Evolutionary conservation across 2,329 filamentous ascomycete species (phyloP), one percentile per base, ranked within the genome.

Genomic region (Colletotrichum chrysophilum): DNA sequence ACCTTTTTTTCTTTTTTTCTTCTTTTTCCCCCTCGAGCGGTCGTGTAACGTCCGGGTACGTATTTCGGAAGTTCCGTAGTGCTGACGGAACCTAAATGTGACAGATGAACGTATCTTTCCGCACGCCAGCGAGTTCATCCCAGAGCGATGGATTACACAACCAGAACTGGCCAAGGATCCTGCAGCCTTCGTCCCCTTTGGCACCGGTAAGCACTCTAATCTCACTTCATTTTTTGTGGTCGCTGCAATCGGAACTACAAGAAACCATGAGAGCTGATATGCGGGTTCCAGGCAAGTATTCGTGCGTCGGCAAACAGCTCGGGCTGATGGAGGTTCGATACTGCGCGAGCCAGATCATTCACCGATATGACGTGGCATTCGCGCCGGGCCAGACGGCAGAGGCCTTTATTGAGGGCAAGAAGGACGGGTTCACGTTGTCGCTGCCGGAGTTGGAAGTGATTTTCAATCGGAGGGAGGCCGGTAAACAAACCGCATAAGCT

Each of bases 221-320:
- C 21, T 8, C 71, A 58, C 32, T n/a, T 24, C 66, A 10, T 21
- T 14, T 13, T 28, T 32, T 16, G 26, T 52, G 18, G 16, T 21
- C 8, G 24, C 26, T 14, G 58, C 24, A 32, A 4, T 21, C 18
- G 58, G 14, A 66, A 18, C 10, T 12, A 24, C 8, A 28, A 7
- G 9, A 4, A 32, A 21, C 36, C 36, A 18, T 18, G 21, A 30
- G 21, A 24, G 56, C 67, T 70, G 66, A 69, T 34, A 21, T 7
- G 34, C 24, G 12, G 4, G 12, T 21, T 60, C 13, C 32, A 83
- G 83, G 84, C 4, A 80, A 78, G 2, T 82, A 82, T 64, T 81
- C 82, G 7, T 85, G 84, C 55, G 82, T 82, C 2, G 85, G 85
- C 2, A 85, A 84, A 71, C 80, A 82, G 70, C 78, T 86, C 2